Base-by-base conservation (phyloP, 257 asterid genomes). In the Solanum microdontum region DNA sequence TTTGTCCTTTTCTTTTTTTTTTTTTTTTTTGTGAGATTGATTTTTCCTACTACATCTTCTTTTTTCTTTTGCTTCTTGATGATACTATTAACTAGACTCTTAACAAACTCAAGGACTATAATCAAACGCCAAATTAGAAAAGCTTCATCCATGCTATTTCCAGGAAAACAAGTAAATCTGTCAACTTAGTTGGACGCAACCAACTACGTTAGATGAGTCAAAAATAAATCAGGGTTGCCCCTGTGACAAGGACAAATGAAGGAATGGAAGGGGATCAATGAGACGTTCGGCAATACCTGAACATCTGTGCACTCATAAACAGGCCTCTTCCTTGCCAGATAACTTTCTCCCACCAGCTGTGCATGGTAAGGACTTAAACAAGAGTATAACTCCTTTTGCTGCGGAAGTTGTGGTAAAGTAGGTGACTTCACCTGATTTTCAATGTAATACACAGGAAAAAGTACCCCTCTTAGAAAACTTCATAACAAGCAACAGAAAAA, bases 261-360 rank as follows among this genome's bases (percentile, higher is more conserved):
- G 15, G 82, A 87, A 86, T 79, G 37, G 32, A 48, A 11, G 45
- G 85, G 21, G 28, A 87, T 26, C 28, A 73, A 87, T 83, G 40
- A 77, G 13, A 11, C 33, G 21, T 48, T 8, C 5, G 66, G 79
- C 64, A 64, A 33, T 83, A 95, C 99, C 99, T 97, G 99, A 73
- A 88, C 93, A 24, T 93, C 98, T 36, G 96, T 96, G 88, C 95
- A 96, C 34, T 97, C 99, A 89, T 95, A 90, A 88, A 95, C 92
- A 3, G 99, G 99, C 89, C 99, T 91, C 90, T 92, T 97, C 92
- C 92, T 95, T 84, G 97, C 99, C 93, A 96, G 90, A 85, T 89
- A 97, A 92, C 99, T 96, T 89, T 97, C 99, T 89, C 98, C 99
- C 60, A 97, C 99, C 89, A 97, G 92, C 89, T 94, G 95, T 68